Percentiles rank a stretch among this genome's conserved stretches.
Evolutionary conservation across 148 eudicot genomes (phyloP).

Genomic region (Silene conica): DNA sequence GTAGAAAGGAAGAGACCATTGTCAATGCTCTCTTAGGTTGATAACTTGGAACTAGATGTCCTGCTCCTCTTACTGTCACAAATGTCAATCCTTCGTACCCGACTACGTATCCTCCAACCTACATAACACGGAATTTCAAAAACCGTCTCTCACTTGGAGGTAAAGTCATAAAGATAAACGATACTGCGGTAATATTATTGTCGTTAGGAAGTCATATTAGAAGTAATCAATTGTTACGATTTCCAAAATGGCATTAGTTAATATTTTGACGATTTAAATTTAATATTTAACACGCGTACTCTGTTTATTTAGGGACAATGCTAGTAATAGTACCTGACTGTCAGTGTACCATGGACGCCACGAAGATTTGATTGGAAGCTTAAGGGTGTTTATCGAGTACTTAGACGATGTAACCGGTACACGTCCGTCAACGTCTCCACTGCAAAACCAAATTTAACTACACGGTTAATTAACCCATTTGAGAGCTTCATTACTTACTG

Average conservation of each 20-base stretch:
- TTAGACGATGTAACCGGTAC: conserved; percentile 49
- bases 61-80: conserved; percentile 45
- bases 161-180: too few species aligned
- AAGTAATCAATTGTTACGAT: too few species aligned
- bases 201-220: too few species aligned
- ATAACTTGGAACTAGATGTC: conserved; percentile 46
- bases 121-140: background rate
- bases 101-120: conserved; percentile 48
- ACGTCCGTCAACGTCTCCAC: conserved; percentile 53
- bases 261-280: too few species aligned
- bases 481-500: background rate
- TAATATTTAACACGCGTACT: too few species aligned
- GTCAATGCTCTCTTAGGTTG: conserved; percentile 41
- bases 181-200: too few species aligned
- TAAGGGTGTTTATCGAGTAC: conserved; percentile 44
- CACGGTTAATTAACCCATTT: background rate
- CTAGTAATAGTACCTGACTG: conserved; percentile 30
- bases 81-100: conserved; percentile 39
- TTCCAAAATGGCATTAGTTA: too few species aligned
- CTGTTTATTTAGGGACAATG: too few species aligned
- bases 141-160: too few species aligned
- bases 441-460: conserved; percentile 14
- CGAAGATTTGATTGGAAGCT: conserved; percentile 36
- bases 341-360: conserved; percentile 51
- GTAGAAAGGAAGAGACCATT: conserved; percentile 34